Percentiles rank a stretch among this genome's conserved stretches.
Conservation (phyloP, 352 stramenopile genomes). For the Globisporangium okanoganense region DNA sequence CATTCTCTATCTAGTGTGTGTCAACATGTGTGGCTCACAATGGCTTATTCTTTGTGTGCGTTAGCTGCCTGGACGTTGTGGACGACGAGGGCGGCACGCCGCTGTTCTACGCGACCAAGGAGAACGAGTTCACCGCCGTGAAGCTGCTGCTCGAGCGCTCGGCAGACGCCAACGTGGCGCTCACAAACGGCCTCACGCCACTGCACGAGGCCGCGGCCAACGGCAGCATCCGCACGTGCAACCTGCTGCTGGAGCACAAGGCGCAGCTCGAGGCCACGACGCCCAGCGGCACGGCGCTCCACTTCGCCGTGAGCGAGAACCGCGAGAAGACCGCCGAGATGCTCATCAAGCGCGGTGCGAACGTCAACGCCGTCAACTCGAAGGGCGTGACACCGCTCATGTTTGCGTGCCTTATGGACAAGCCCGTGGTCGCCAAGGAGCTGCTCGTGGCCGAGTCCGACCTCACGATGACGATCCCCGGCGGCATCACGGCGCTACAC, state of each 20-base stretch:
- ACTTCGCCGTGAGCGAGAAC: conserved; percentile 81
- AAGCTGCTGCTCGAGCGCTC: conserved; percentile 59
- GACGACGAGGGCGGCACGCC: conserved; percentile 72
- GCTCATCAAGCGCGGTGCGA: conserved; percentile 52
- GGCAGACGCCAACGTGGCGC: conserved; percentile 47
- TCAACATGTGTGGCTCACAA: neutral
- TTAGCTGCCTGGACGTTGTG: conserved; percentile 38
- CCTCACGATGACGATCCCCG: conserved; percentile 47
- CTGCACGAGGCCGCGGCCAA: conserved; percentile 74
- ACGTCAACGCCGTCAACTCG: conserved; percentile 61
- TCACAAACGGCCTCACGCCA: conserved; percentile 56
- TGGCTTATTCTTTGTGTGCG: neutral
- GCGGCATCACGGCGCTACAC: conserved; percentile 66
- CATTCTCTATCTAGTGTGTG: neutral
- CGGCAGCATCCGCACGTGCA: conserved; percentile 54
- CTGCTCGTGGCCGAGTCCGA: conserved; percentile 50
- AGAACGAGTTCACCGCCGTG: conserved; percentile 72
- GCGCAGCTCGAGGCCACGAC: conserved; percentile 55
- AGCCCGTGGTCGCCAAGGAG: conserved; percentile 51
- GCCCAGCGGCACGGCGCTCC: conserved; percentile 69
- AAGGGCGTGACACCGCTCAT: conserved; percentile 75
- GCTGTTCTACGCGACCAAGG: conserved; percentile 65
- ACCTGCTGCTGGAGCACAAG: conserved; percentile 50
- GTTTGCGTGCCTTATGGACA: conserved; percentile 76
- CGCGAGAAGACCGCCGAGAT: conserved; percentile 72